phyloP scores from a whole-genome alignment of 2,329 filamentous ascomycete species.

The Lasiodiplodia citricola region DNA sequence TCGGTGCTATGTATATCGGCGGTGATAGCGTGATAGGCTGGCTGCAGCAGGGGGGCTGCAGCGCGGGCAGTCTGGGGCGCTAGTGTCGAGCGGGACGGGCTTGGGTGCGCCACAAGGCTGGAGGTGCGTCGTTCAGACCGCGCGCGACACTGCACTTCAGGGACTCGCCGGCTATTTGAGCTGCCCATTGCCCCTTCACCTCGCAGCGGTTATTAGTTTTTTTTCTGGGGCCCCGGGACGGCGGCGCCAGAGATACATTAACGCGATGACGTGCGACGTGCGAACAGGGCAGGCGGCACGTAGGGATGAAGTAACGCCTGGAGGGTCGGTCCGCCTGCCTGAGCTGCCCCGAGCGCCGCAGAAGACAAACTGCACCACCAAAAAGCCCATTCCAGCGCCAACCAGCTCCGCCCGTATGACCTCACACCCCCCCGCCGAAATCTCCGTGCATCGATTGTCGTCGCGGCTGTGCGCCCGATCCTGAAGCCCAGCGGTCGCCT shows the following conservation, averaged over 20 bases:
- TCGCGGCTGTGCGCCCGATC: background rate
- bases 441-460: background rate
- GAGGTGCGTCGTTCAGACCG: slow-evolving; percentile 61
- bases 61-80: slow-evolving; percentile 10
- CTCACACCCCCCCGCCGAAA: background rate
- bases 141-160: background rate
- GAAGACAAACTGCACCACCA: background rate
- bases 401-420: background rate
- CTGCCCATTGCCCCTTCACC: background rate
- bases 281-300: background rate
- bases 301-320: slow-evolving; percentile 17
- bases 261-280: slow-evolving; percentile 19
- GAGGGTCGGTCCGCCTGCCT: slow-evolving; percentile 14
- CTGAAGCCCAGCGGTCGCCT: background rate
- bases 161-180: slow-evolving; percentile 1
- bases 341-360: background rate
- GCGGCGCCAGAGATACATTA: slow-evolving; percentile 22
- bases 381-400: background rate
- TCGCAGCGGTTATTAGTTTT: background rate
- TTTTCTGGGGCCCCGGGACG: background rate
- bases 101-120: slow-evolving; percentile 66
- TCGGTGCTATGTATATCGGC: slow-evolving; percentile 14
- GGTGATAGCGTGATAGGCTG: slow-evolving; percentile 12
- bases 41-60: slow-evolving; percentile 4
- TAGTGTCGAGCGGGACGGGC: background rate